Conservation (phyloP, 176 grass and related monocot species). For the Themeda triandra region DNA sequence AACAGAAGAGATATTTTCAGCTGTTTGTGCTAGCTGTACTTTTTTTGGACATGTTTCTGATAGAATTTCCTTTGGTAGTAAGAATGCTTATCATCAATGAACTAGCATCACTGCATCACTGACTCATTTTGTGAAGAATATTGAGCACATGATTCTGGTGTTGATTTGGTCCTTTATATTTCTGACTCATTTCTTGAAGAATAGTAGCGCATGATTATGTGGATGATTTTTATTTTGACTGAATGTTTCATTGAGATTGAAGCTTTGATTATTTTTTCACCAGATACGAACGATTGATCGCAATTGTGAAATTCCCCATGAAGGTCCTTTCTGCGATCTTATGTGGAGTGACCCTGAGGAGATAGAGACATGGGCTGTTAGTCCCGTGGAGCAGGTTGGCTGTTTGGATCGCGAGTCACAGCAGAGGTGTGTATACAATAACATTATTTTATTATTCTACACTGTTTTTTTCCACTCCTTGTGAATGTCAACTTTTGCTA, state of each 20-base stretch:
- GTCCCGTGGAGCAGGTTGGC: constrained; percentile 96
- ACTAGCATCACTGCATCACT: background rate
- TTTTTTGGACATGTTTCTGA: background rate
- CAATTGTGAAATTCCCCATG: constrained; percentile 98
- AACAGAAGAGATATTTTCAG: background rate
- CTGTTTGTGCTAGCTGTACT: background rate
- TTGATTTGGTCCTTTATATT: constrained; percentile 2
- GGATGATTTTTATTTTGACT: background rate
- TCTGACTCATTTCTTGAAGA: background rate
- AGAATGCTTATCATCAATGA: background rate
- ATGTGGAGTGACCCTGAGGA: constrained; percentile 99
- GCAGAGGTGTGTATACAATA: constrained; percentile 61
- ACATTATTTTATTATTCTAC: background rate
- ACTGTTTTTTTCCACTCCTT: background rate
- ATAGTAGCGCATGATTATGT: background rate
- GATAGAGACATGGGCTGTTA: constrained; percentile 97
- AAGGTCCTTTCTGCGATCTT: constrained; percentile 96
- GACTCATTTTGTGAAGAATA: background rate
- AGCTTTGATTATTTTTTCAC: background rate
- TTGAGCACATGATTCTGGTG: background rate
- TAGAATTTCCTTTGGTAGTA: background rate
- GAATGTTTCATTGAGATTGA: constrained; percentile 16
- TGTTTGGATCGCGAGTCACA: constrained; percentile 93
- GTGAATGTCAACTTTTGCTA: constrained; percentile 4
- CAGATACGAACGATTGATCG: constrained; percentile 93